Base-by-base conservation (phyloP, 768 basidiomycete genomes). In the Lactarius vividus region DNA sequence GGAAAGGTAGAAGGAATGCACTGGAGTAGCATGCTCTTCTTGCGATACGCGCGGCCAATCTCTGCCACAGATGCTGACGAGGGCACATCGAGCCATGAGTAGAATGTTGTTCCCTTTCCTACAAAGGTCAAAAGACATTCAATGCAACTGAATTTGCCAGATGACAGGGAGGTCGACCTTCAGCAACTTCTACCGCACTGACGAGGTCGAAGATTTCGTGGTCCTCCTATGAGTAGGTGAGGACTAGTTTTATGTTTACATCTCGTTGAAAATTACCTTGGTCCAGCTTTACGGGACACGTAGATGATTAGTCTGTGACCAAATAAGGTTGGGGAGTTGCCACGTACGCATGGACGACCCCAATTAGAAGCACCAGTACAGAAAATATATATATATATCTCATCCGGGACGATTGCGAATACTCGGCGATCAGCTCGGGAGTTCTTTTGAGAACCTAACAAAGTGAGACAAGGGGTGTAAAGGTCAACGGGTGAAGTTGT, bases 161-260 rank as follows among this genome's bases (percentile, higher is more conserved):
- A 31, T 35, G 31, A 46, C 37, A 26, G 13, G 13, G 44, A 31
- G 37, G 53, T 79, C 59, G 59, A 81, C 94, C 94, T 80, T 97
- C 96, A 2, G 92, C 80, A 3, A 79, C 80, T 76, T 96, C 88
- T 26, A 98, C 75, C 23, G 84, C 91, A 68, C 85, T 84, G 65
- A 96, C 94, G 16, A 97, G 83, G 77, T 97, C 96, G 73, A 98
- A 98, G 42, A 98, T 96, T 76, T 98, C 95, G 80, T 97, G 85
- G 79, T 98, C 95, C 78, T 96, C 91, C 89, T 94, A 44, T 8
- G 4, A 16, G 54, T 28, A 29, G 13, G 4, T 40, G 6, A 37
- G 18, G 8, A n/a, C 29, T 6, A 0, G 20, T 40, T 57, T 20
- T 2, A 52, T 59, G 2, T 52, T 53, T 16, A n/a, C 23, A 29